Percentiles rank a stretch among this genome's conserved stretches.
These are phyloP conservation scores for Acacia pycnantha DNA, from an alignment of 331 rosid genomes.

Conservation along the genomic window DNA sequence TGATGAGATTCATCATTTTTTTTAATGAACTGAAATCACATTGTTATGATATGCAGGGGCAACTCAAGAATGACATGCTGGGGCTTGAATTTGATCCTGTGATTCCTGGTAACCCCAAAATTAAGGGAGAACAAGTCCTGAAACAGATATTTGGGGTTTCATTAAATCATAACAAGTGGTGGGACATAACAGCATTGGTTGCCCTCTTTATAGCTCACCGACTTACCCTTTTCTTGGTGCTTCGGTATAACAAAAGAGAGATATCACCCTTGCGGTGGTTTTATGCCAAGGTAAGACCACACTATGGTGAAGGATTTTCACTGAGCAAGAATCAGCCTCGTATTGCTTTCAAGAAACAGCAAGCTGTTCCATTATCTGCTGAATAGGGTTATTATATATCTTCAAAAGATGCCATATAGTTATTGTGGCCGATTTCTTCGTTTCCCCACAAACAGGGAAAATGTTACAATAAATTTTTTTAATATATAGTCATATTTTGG, in stretches of 20 bases:
- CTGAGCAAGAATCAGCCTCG: not conserved
- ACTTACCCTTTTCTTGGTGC: constrained; percentile 29
- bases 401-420: constrained; percentile 4
- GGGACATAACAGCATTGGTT: constrained; percentile 30
- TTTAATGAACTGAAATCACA: not conserved
- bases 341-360: constrained; percentile 1
- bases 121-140: constrained; percentile 30
- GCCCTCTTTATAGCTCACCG: constrained; percentile 29
- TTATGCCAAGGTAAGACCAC: constrained; percentile 10
- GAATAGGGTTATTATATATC: constrained; percentile 19
- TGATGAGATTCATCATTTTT: not conserved
- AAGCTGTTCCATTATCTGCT: constrained; percentile 14
- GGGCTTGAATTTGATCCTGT: constrained; percentile 43
- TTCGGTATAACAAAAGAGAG: constrained; percentile 17
- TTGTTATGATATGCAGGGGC: constrained; percentile 36
- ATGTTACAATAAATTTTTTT: not conserved
- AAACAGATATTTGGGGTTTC: constrained; percentile 31
- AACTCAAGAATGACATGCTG: constrained; percentile 45
- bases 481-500: not conserved
- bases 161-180: constrained; percentile 40
- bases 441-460: not conserved
- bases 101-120: constrained; percentile 24
- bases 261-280: constrained; percentile 15
- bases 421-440: not conserved
- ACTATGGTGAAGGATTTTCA: not conserved